A percentile compares a stretch with the other conserved stretches of the same genome.
These are phyloP conservation scores for Plasmopara muralis DNA, from an alignment of 352 stramenopile genomes.

Conservation along the genomic window DNA sequence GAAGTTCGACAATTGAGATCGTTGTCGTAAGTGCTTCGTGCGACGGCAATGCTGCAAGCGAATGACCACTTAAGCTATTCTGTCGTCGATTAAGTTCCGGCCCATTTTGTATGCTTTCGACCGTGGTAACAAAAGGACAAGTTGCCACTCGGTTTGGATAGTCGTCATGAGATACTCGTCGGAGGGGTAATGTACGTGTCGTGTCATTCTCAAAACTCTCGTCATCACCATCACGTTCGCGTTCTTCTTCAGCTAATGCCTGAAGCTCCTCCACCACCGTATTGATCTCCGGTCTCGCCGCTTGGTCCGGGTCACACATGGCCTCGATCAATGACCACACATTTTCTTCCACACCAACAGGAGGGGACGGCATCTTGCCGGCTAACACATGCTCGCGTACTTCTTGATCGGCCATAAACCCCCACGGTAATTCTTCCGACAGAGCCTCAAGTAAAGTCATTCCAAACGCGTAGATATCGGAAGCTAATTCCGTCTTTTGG, in stretches of 20 bases:
- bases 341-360: slow-evolving; percentile 32
- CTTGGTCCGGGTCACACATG: slow-evolving; percentile 49
- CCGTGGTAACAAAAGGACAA: slow-evolving; percentile 8
- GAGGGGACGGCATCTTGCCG: slow-evolving; percentile 36
- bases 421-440: slow-evolving; percentile 54
- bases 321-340: slow-evolving; percentile 38
- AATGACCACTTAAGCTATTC: slow-evolving; percentile 17
- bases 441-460: slow-evolving; percentile 61
- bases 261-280: slow-evolving; percentile 39
- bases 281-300: slow-evolving; percentile 40
- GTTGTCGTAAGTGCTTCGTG: slow-evolving; percentile 8
- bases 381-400: slow-evolving; percentile 34
- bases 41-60: slow-evolving; percentile 5
- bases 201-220: slow-evolving; percentile 17
- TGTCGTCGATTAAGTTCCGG: slow-evolving; percentile 12
- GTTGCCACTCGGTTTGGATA: slow-evolving; percentile 18
- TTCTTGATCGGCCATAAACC: slow-evolving; percentile 37
- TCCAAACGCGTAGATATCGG: slow-evolving; percentile 60
- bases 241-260: slow-evolving; percentile 42
- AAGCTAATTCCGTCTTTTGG: slow-evolving; percentile 19
- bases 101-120: slow-evolving; percentile 8
- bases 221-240: slow-evolving; percentile 26
- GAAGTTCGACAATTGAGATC: slow-evolving; percentile 37
- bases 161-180: slow-evolving; percentile 22
- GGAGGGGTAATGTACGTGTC: slow-evolving; percentile 18